Percentiles rank a stretch among this genome's conserved stretches.
phyloP scores from a whole-genome alignment of 495 filamentous ascomycete species.

The Penicillium desertorum region DNA sequence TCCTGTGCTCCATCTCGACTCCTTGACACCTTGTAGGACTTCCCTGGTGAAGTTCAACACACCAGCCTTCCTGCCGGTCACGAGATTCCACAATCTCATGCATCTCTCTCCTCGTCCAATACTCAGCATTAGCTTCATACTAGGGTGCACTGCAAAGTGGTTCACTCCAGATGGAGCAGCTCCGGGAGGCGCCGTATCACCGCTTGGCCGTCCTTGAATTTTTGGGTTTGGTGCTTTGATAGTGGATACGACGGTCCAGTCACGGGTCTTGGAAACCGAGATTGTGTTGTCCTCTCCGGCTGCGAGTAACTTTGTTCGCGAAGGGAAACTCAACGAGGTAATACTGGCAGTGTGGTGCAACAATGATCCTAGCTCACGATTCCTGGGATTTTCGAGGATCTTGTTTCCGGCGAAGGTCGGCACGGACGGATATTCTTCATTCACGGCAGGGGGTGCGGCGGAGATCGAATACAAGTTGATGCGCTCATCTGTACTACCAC shows the following conservation, averaged over 20 bases:
- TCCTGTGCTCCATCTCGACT: constrained; percentile 71
- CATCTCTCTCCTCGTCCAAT: constrained; percentile 84
- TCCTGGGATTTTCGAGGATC: constrained; percentile 76
- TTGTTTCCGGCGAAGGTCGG: constrained; percentile 65
- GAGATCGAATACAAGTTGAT: constrained; percentile 94
- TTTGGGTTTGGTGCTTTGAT: constrained; percentile 90
- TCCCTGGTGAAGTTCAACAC: constrained; percentile 78
- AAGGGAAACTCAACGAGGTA: constrained; percentile 78
- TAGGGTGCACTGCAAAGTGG: constrained; percentile 92
- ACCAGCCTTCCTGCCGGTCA: constrained; percentile 92
- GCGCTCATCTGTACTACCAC: constrained; percentile 85
- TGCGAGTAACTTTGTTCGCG: constrained; percentile 80
- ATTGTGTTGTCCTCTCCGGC: constrained; percentile 85
- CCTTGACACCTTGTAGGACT: constrained; percentile 66
- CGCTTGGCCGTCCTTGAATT: constrained; percentile 75
- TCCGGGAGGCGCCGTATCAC: constrained; percentile 84
- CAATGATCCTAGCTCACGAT: constrained; percentile 82
- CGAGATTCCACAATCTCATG: constrained; percentile 94
- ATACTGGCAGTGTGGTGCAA: constrained; percentile 81
- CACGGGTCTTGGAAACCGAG: constrained; percentile 77
- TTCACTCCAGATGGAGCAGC: constrained; percentile 88
- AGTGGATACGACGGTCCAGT: constrained; percentile 86
- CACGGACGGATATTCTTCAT: constrained; percentile 47
- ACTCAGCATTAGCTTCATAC: constrained; percentile 91
- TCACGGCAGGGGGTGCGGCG: constrained; percentile 56